A percentile compares a stretch with the other conserved stretches of the same genome.
phyloP scores from a whole-genome alignment of 1,139 yeast genomes.

The Yueomyces sp. region DNA sequence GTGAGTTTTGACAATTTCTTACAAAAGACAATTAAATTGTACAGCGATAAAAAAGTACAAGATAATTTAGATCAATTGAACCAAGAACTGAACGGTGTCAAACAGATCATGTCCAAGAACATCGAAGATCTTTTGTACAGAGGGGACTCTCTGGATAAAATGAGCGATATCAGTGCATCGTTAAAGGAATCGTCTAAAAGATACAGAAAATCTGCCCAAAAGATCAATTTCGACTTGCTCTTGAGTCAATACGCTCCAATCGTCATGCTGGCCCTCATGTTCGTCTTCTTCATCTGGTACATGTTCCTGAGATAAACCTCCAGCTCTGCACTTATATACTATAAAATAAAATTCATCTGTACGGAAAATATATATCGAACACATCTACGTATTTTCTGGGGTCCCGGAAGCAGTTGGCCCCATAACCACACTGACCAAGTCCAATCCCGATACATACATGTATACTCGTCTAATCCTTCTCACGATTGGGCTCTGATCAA shows the following conservation, averaged over 20 bases:
- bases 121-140: slow-evolving; percentile 88
- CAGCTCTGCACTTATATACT: no score
- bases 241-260: slow-evolving; percentile 84
- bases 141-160: slow-evolving; percentile 86
- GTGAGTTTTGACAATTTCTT: slow-evolving; percentile 75
- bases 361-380: no score
- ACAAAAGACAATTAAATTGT: slow-evolving; percentile 75
- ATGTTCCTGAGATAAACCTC: slow-evolving; percentile 38
- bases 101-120: slow-evolving; percentile 89
- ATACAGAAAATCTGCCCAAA: slow-evolving; percentile 80
- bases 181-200: slow-evolving; percentile 76
- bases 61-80: slow-evolving; percentile 76
- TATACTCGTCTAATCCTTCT: no score
- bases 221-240: slow-evolving; percentile 81
- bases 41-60: slow-evolving; percentile 86
- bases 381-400: no score
- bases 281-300: slow-evolving; percentile 78
- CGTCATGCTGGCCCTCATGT: slow-evolving; percentile 54
- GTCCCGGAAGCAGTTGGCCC: no score
- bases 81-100: slow-evolving; percentile 83
- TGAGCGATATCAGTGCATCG: slow-evolving; percentile 78
- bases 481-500: no score
- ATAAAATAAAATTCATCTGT: no score
- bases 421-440: no score
- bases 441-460: no score